Evolutionary conservation across 768 basidiomycete genomes (phyloP).

Genomic region (Pisolithus marmoratus): DNA sequence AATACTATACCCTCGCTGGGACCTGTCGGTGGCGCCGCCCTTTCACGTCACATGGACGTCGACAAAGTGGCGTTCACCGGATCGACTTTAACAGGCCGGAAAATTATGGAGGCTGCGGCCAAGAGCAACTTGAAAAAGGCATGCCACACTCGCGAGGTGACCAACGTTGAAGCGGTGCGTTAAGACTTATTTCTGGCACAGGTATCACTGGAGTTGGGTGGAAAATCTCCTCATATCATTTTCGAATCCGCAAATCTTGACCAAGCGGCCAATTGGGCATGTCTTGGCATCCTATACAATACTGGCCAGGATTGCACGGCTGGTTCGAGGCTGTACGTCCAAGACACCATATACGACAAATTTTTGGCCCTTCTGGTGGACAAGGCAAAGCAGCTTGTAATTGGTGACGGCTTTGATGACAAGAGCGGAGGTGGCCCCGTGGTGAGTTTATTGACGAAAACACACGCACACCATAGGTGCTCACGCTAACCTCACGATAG

Average conservation of each 20-base stretch:
- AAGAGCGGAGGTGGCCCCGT: constrained; percentile 75
- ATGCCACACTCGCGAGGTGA: constrained; percentile 24
- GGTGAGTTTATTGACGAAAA: constrained; percentile 39
- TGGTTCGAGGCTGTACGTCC: constrained; percentile 85
- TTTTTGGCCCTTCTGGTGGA: constrained; percentile 63
- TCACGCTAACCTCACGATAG: constrained; percentile 30
- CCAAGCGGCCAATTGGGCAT: constrained; percentile 78
- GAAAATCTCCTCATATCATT: constrained; percentile 85
- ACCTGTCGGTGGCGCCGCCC: constrained; percentile 74
- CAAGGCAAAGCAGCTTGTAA: constrained; percentile 62
- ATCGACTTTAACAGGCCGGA: constrained; percentile 82
- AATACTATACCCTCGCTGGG: constrained; percentile 87
- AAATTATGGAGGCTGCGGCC: constrained; percentile 88
- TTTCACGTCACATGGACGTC: constrained; percentile 76
- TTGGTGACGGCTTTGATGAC: constrained; percentile 81
- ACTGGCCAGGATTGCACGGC: constrained; percentile 94
- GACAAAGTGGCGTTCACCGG: constrained; percentile 97
- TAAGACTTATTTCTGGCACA: constrained; percentile 21
- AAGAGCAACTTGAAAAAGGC: constrained; percentile 93
- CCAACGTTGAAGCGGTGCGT: constrained; percentile 6
- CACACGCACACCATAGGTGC: constrained; percentile 2
- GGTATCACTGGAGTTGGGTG: constrained; percentile 91
- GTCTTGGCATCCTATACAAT: constrained; percentile 82
- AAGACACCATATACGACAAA: constrained; percentile 81
- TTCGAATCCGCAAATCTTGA: constrained; percentile 91